phyloP scores from a whole-genome alignment of 2,329 filamentous ascomycete species.

The Aspergillus clavatus region DNA sequence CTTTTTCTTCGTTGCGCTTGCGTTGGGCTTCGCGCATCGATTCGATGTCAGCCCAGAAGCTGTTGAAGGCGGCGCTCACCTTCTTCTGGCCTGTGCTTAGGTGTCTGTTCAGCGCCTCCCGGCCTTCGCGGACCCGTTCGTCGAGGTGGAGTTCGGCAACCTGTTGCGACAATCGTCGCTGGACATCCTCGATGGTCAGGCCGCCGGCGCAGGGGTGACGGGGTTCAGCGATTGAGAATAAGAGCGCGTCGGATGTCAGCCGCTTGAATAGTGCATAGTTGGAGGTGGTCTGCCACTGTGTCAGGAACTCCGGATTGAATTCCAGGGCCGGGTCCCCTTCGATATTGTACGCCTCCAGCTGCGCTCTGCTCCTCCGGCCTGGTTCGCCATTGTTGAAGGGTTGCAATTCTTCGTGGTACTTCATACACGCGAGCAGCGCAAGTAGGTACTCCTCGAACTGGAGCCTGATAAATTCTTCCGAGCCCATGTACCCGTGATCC shows the following conservation, averaged over 20 bases:
- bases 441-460: slow-evolving; percentile 97
- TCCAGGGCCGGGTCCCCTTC: slow-evolving; percentile 82
- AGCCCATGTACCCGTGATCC: slow-evolving; percentile 89
- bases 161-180: slow-evolving; percentile 82
- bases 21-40: slow-evolving; percentile 68
- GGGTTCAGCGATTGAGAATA: slow-evolving; percentile 93
- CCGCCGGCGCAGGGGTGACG: slow-evolving; percentile 90
- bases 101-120: slow-evolving; percentile 82
- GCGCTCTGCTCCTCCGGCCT: slow-evolving; percentile 36
- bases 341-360: slow-evolving; percentile 56
- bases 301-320: slow-evolving; percentile 78
- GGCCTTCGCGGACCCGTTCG: slow-evolving; percentile 76
- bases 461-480: slow-evolving; percentile 93
- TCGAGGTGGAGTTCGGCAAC: slow-evolving; percentile 92
- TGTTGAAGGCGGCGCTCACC: slow-evolving; percentile 80
- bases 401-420: slow-evolving; percentile 71
- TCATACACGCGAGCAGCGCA: slow-evolving; percentile 79
- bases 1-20: slow-evolving; percentile 42
- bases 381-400: slow-evolving; percentile 44
- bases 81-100: slow-evolving; percentile 84
- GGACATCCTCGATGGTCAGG: slow-evolving; percentile 88
- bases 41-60: slow-evolving; percentile 87
- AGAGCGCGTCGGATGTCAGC: slow-evolving; percentile 68
- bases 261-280: slow-evolving; percentile 87
- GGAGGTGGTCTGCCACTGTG: slow-evolving; percentile 81